Percentiles rank a stretch among this genome's conserved stretches.
phyloP scores from a whole-genome alignment of 257 asterid species.

The Capsicum pubescens region DNA sequence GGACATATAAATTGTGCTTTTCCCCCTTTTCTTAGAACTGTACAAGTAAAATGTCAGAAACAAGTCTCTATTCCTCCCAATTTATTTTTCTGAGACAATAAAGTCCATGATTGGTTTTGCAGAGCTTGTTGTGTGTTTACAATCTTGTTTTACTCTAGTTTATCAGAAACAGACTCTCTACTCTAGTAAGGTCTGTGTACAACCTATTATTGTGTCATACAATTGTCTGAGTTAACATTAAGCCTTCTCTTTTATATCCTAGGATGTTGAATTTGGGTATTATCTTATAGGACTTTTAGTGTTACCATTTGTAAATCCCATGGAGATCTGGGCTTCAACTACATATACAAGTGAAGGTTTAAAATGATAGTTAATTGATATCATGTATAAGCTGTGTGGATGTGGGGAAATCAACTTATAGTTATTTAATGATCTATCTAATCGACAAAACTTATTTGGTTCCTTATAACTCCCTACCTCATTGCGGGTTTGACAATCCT shows the following conservation, averaged over 20 bases:
- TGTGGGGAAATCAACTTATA: too few species aligned
- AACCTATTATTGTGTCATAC: too few species aligned
- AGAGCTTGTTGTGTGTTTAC: not conserved
- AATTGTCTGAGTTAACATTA: not conserved
- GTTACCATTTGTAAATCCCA: not conserved
- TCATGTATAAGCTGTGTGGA: too few species aligned
- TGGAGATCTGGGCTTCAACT: not conserved
- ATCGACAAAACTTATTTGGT: too few species aligned
- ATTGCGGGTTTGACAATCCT: too few species aligned
- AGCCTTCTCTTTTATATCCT: not conserved
- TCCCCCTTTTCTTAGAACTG: not conserved
- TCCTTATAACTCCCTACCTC: too few species aligned
- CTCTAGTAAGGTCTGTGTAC: too few species aligned
- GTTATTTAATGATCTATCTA: too few species aligned
- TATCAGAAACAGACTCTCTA: too few species aligned
- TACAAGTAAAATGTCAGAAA: constrained; percentile 25
- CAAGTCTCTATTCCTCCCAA: not conserved
- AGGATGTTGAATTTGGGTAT: not conserved
- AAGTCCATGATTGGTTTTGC: not conserved
- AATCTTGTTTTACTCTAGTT: not conserved
- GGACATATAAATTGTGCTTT: not conserved
- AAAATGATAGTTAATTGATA: not conserved
- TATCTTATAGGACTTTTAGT: not conserved
- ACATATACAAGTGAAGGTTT: not conserved
- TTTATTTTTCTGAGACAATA: not conserved